A percentile compares a stretch with the other conserved stretches of the same genome.
Conservation (phyloP, 768 basidiomycete species). For the Astraeus odoratus region DNA sequence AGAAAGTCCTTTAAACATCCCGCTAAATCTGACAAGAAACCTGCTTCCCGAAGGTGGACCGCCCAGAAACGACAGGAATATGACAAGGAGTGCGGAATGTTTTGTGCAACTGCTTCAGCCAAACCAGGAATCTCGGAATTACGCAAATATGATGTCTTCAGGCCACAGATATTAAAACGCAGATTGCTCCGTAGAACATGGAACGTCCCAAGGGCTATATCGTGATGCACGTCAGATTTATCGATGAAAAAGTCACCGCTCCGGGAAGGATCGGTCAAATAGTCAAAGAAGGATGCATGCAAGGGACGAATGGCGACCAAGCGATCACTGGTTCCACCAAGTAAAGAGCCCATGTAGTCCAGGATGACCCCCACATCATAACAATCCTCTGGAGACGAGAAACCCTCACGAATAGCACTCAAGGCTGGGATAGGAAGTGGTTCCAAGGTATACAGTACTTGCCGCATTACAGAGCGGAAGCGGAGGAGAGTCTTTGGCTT, state of each 20-base stretch:
- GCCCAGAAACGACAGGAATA: constrained; percentile 35
- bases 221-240: constrained; percentile 4
- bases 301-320: constrained; percentile 10
- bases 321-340: constrained; percentile 4
- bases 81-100: constrained; percentile 24
- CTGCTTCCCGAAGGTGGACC: constrained; percentile 18
- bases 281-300: constrained; percentile 26
- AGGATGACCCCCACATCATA: constrained; percentile 1
- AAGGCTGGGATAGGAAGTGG: not conserved
- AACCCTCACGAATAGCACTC: not conserved
- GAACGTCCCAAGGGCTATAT: constrained; percentile 19
- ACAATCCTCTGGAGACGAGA: not conserved
- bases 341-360: constrained; percentile 1
- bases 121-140: constrained; percentile 25
- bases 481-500: not conserved
- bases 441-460: constrained; percentile 2
- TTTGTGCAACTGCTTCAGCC: constrained; percentile 9
- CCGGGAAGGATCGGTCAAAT: constrained; percentile 11
- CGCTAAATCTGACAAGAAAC: constrained; percentile 11
- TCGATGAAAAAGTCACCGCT: constrained; percentile 10
- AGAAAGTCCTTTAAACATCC: constrained; percentile 13
- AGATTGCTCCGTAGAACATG: constrained; percentile 27
- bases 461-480: not conserved
- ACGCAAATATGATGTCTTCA: constrained; percentile 27
- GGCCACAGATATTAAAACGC: constrained; percentile 33